Percentiles rank a stretch among this genome's conserved stretches.
These are phyloP conservation scores for Pseudogymnoascus sp. DNA, from an alignment of 2,329 filamentous ascomycete genomes.

Conservation along the genomic window DNA sequence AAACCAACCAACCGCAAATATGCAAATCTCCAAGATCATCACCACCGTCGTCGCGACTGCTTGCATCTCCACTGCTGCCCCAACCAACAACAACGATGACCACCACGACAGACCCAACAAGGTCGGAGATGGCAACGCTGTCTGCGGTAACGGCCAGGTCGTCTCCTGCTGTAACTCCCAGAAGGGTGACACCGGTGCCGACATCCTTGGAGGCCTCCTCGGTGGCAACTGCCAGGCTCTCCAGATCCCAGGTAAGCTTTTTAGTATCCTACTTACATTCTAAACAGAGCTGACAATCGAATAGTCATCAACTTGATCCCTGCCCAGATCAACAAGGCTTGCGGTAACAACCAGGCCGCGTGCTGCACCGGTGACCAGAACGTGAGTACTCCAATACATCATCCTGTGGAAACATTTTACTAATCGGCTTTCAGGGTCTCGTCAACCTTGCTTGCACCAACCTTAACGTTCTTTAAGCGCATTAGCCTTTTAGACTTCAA, in stretches of 20 bases:
- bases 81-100: background rate
- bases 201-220: background rate
- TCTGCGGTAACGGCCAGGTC: background rate
- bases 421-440: background rate
- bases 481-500: background rate
- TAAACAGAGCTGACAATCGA: background rate
- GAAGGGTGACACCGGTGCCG: background rate
- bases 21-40: conserved; percentile 8
- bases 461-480: background rate
- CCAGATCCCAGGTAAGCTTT: background rate
- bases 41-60: background rate
- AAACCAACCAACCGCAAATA: conserved; percentile 3
- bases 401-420: background rate
- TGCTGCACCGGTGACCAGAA: background rate
- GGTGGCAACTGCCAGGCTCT: background rate
- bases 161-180: background rate
- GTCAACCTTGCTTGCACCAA: background rate
- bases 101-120: background rate
- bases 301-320: background rate
- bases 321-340: background rate
- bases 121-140: background rate
- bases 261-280: background rate
- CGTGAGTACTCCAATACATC: background rate
- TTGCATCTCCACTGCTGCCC: background rate
- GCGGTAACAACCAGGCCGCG: background rate